phyloP scores from a whole-genome alignment of 73 alveolate genomes.

The Urostyla sp. region DNA sequence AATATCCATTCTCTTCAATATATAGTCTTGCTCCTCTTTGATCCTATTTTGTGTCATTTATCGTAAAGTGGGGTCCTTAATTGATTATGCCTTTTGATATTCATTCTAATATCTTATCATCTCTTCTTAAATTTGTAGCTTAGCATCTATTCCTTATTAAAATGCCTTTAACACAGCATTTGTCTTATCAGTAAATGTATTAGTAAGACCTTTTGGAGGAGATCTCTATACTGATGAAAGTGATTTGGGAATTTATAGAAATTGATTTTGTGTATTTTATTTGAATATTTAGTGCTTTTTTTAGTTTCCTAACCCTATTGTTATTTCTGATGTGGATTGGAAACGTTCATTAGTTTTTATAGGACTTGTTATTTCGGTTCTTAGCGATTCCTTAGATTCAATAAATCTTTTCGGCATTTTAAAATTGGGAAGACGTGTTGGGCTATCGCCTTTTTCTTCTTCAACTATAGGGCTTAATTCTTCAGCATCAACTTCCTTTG shows the following conservation, averaged over 20 bases:
- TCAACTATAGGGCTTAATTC: not conserved
- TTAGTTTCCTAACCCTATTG: too few relatives aligned
- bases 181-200: not conserved
- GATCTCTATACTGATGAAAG: too few relatives aligned
- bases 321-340: too few relatives aligned
- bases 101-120: conserved; percentile 3
- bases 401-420: too few relatives aligned
- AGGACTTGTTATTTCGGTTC: too few relatives aligned
- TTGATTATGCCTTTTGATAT: conserved; percentile 1
- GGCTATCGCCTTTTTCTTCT: not conserved
- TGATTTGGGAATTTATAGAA: too few relatives aligned
- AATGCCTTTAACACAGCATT: not conserved
- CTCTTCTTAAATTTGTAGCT: not conserved
- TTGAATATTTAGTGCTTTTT: too few relatives aligned
- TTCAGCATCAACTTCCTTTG: not conserved
- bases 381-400: too few relatives aligned
- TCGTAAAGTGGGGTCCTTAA: not conserved
- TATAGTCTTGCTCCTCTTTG: not conserved
- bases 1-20: conserved; percentile 17
- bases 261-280: too few relatives aligned
- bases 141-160: not conserved
- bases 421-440: too few relatives aligned
- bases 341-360: too few relatives aligned
- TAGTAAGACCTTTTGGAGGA: not conserved
- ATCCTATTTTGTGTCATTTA: not conserved